A percentile compares a stretch with the other conserved stretches of the same genome.
Evolutionary conservation across 305 asterid species (phyloP).

Genomic region (Rubia balearica): DNA sequence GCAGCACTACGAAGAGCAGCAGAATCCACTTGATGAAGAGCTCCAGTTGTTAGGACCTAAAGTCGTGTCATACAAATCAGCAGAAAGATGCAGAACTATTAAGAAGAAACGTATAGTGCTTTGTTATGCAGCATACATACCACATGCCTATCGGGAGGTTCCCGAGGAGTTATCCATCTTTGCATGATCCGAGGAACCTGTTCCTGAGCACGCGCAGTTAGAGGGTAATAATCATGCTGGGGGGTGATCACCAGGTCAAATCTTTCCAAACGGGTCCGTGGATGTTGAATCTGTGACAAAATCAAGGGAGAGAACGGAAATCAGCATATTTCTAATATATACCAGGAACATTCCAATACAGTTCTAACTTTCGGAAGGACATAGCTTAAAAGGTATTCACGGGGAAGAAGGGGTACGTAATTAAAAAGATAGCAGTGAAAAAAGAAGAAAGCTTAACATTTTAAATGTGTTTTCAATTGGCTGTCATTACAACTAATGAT

Average conservation of each 20-base stretch:
- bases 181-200: constrained; percentile 81
- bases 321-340: background rate
- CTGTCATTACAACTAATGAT: background rate
- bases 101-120: background rate
- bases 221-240: constrained; percentile 79
- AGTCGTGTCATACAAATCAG: constrained; percentile 7
- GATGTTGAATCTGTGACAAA: constrained; percentile 88
- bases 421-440: background rate
- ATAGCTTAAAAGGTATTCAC: background rate
- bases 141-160: constrained; percentile 67
- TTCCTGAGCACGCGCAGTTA: constrained; percentile 69
- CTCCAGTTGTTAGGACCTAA: constrained; percentile 90
- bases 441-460: background rate
- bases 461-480: background rate
- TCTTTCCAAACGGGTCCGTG: constrained; percentile 79
- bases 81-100: background rate
- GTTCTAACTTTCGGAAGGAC: background rate
- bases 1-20: constrained; percentile 85
- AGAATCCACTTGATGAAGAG: constrained; percentile 92
- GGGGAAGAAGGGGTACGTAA: background rate
- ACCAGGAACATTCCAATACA: background rate
- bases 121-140: constrained; percentile 40
- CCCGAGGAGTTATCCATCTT: constrained; percentile 82
- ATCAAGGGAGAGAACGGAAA: constrained; percentile 7
- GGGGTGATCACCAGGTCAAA: constrained; percentile 94